Evolutionary conservation across 805 yeast genomes (phyloP), one percentile per base, ranked within the genome.

Genomic region (Zygosaccharomyces rouxii): DNA sequence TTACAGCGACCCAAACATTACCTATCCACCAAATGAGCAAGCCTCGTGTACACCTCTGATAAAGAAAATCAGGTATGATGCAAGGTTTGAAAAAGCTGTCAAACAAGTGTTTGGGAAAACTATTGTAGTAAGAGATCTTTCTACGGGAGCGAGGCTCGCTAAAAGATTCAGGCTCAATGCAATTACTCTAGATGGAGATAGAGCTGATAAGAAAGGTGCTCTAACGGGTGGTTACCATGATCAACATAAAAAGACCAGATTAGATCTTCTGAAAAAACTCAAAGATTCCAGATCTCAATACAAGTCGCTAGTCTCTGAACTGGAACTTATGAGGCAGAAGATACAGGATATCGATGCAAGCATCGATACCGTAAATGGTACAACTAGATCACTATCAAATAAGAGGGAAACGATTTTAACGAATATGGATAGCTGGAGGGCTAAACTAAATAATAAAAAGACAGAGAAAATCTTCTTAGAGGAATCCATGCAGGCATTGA

Each of bases 111-210:
- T 89, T 68, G 92, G 95, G 19, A 81, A 76, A 57, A 80, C 94
- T 0, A 78, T 90, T 37, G 90, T 94, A 1, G 83, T 90, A 46
- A 76, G 78, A 49, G 81, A 84, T 52, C 68, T 92, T 40, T 81
- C 77, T 42, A 73, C 75, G 26, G 95, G 95, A 3, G 73, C 83
- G 2, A 83, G 81, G 55, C 69, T 86, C 25, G 82, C 96, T 0
- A 77, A 78, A 41, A 66, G 71, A 7, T 78, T 73, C 62, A 77
- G 79, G 26, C 68, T 90, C 21, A 82, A 79, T 56, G 86, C 96
- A 0, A 85, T 94, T 13, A 94, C 99, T 0, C 70, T 92, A 14
- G 95, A 88, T 64, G 99, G 99, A 56, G 98, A 94, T 63, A 74
- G 88, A 54, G 88, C 88, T 43, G 95, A 88, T 57, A 81, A 80